Base-by-base conservation (phyloP, 1,139 yeast species). In the Lipomyces yarrowii region DNA sequence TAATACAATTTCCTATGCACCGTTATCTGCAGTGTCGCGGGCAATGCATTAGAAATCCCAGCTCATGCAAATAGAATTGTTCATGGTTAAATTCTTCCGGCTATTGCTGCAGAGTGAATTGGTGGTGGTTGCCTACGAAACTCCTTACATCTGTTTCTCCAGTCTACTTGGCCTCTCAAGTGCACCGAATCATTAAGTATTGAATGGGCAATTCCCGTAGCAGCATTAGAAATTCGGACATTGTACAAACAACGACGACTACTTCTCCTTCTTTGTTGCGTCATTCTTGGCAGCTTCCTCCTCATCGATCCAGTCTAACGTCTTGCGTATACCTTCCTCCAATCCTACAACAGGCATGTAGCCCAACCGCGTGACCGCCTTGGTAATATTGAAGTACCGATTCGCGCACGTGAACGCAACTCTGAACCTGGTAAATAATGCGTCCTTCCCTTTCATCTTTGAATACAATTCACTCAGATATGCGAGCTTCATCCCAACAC, bases 381-480 rank as follows among this genome's bases (percentile, higher is more conserved):
- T 93, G 39, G 90, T 75, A 69, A 96, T 93, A 76, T 93, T 91
- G 77, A 94, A 98, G 77, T 94, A 96, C 77, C 99, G 88, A 70
- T 86, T 87, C n/a, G 99, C 98, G 78, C 98, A 91, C 23, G 92
- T 93, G 65, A 94, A 87, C 72, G 87, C 89, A 18, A 93, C 99
- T 77, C 98, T 86, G 79, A 94, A 96, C 1, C 98, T 97, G 4
- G 99, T 93, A 69, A 96, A 83, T n/a, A 96, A 96, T 1, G 98
- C 92, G 74, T 91, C 96, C 77, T 90, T 91, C 2, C 96, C 90
- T 74, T 69, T 67, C 15, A 92, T 72, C 64, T 75, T 86, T 1
- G 67, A 63, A 35, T 35, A 62, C 1, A 53, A 7, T 73, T 90
- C 91, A 37, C 96, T 87, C 59, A 91, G 77, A 73, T 90, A 89